Conservation (phyloP, 2,329 filamentous ascomycete genomes). For the Xylariaceae sp. region DNA sequence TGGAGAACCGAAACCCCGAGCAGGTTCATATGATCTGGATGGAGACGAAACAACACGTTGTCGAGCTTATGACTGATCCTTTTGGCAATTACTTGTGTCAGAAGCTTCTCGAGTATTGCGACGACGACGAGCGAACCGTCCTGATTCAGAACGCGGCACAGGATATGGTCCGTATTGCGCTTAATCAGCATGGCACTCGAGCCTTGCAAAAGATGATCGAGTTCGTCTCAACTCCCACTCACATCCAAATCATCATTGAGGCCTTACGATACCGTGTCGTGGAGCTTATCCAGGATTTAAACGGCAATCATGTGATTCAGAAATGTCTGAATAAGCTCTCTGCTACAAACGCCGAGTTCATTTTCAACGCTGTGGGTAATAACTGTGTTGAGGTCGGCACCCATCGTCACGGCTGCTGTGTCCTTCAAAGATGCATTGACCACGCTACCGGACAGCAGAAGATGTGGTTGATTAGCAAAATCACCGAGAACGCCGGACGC, state of each 20-base stretch:
- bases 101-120: constrained; percentile 94
- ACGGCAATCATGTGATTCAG: constrained; percentile 98
- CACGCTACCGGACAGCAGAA: constrained; percentile 92
- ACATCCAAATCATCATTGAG: constrained; percentile 85
- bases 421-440: constrained; percentile 96
- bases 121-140: constrained; percentile 89
- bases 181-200: constrained; percentile 96
- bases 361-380: constrained; percentile 89
- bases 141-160: constrained; percentile 88
- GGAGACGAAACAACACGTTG: constrained; percentile 90
- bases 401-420: constrained; percentile 96
- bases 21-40: constrained; percentile 91
- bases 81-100: constrained; percentile 99
- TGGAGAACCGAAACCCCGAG: constrained; percentile 84
- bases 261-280: constrained; percentile 85
- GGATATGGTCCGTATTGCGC: constrained; percentile 87
- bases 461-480: constrained; percentile 79
- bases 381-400: constrained; percentile 91
- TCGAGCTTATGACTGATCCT: constrained; percentile 97
- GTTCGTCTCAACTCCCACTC: constrained; percentile 82
- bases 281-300: constrained; percentile 93
- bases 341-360: constrained; percentile 85
- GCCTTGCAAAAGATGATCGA: constrained; percentile 99
- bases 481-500: constrained; percentile 84
- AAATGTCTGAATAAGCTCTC: constrained; percentile 97